These are phyloP conservation scores for Fraxinus americana DNA, from an alignment of 257 asterid species.

Conservation along the genomic window DNA sequence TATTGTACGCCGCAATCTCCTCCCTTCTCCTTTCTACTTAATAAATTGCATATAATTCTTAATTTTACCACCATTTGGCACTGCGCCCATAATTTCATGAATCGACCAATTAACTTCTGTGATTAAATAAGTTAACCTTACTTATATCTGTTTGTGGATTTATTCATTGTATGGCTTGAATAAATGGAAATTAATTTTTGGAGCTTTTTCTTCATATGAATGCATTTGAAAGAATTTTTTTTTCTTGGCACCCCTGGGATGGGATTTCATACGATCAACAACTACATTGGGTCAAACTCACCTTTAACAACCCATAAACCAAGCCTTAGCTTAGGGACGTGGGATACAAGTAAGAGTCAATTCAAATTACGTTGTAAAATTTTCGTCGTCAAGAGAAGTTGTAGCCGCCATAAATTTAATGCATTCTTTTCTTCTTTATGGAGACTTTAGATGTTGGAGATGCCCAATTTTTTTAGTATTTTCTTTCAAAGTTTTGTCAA, in stretches of 20 bases:
- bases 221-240: background rate
- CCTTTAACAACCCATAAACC: too few relatives aligned
- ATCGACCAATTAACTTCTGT: background rate
- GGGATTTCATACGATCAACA: background rate
- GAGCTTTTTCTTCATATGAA: background rate
- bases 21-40: background rate
- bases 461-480: background rate
- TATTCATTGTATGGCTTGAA: background rate
- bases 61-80: background rate
- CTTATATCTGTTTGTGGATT: background rate
- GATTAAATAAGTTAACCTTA: background rate
- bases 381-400: background rate
- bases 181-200: background rate
- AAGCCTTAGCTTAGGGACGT: too few relatives aligned
- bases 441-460: background rate
- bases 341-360: background rate
- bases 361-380: background rate
- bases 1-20: constrained; percentile 52
- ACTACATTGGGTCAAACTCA: too few relatives aligned
- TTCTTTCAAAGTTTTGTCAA: background rate
- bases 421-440: background rate
- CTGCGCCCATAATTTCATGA: background rate
- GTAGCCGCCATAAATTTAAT: background rate
- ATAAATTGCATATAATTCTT: constrained; percentile 9
- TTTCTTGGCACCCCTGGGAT: background rate